phyloP scores from a whole-genome alignment of 352 stramenopile species.

The Bremia lactucae region DNA sequence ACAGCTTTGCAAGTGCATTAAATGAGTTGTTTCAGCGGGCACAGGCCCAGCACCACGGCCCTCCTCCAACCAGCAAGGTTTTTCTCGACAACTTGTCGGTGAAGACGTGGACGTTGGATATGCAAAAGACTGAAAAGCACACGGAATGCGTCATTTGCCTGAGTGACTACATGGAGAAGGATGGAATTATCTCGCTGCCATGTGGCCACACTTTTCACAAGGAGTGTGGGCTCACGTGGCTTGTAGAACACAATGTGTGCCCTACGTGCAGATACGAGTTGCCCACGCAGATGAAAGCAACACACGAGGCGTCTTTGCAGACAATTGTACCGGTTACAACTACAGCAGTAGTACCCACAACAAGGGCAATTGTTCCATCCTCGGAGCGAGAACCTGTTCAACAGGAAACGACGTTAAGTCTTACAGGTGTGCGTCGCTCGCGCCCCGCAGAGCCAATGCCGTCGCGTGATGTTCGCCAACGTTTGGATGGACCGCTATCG shows the following conservation, averaged over 20 bases:
- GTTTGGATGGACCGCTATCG: slow-evolving; percentile 20
- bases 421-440: slow-evolving; percentile 30
- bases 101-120: slow-evolving; percentile 38
- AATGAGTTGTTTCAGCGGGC: slow-evolving; percentile 59
- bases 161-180: slow-evolving; percentile 56
- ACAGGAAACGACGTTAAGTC: slow-evolving; percentile 14
- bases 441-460: slow-evolving; percentile 15
- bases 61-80: slow-evolving; percentile 52
- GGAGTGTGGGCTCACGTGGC: slow-evolving; percentile 66
- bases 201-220: slow-evolving; percentile 75
- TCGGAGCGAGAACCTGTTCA: slow-evolving; percentile 14
- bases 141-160: slow-evolving; percentile 70
- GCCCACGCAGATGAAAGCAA: slow-evolving; percentile 24
- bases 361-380: not conserved
- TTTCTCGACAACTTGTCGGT: slow-evolving; percentile 59
- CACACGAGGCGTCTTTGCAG: not conserved
- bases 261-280: slow-evolving; percentile 62
- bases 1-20: slow-evolving; percentile 31
- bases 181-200: slow-evolving; percentile 52
- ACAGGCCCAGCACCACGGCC: slow-evolving; percentile 49
- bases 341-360: not conserved
- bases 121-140: slow-evolving; percentile 37
- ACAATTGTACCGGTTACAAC: slow-evolving; percentile 1
- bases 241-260: slow-evolving; percentile 68
- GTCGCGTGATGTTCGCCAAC: slow-evolving; percentile 44